Evolutionary conservation across 2,329 filamentous ascomycete genomes (phyloP).

Genomic region (Talaromyces sp.): DNA sequence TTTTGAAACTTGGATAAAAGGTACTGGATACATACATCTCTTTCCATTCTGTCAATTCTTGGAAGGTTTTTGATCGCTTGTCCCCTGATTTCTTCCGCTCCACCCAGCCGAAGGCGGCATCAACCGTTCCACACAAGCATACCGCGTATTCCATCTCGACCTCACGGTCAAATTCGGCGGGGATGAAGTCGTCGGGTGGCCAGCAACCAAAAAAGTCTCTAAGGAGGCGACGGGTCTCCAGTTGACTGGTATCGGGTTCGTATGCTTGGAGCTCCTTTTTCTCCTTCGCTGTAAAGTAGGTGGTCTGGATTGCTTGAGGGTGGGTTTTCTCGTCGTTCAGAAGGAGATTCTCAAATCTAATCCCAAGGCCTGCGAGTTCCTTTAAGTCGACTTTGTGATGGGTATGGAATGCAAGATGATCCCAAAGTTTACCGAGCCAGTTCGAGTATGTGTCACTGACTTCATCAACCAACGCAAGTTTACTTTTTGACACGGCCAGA

Average conservation of each 20-base stretch:
- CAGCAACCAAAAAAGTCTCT: too few relatives aligned
- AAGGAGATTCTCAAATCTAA: not conserved
- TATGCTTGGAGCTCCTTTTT: not conserved
- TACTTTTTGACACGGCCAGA: too few relatives aligned
- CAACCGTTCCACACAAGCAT: not conserved
- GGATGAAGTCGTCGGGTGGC: too few relatives aligned
- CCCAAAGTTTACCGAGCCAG: not conserved
- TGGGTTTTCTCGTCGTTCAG: not conserved
- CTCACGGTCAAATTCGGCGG: too few relatives aligned
- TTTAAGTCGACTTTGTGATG: not conserved
- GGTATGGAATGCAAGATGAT: not conserved
- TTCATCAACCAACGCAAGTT: not conserved
- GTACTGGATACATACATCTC: not conserved
- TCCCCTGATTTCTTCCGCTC: not conserved
- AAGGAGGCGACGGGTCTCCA: not conserved
- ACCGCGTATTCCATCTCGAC: not conserved
- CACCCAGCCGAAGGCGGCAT: not conserved
- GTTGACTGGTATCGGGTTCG: not conserved
- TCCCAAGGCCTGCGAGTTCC: not conserved
- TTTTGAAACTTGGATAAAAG: not conserved
- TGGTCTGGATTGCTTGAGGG: not conserved
- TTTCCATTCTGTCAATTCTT: not conserved
- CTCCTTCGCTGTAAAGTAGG: not conserved
- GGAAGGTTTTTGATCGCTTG: not conserved
- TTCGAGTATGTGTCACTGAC: not conserved